A percentile compares a stretch with the other conserved stretches of the same genome.
phyloP scores from a whole-genome alignment of 2,329 filamentous ascomycete genomes.

The Stachybotrys echinatus region DNA sequence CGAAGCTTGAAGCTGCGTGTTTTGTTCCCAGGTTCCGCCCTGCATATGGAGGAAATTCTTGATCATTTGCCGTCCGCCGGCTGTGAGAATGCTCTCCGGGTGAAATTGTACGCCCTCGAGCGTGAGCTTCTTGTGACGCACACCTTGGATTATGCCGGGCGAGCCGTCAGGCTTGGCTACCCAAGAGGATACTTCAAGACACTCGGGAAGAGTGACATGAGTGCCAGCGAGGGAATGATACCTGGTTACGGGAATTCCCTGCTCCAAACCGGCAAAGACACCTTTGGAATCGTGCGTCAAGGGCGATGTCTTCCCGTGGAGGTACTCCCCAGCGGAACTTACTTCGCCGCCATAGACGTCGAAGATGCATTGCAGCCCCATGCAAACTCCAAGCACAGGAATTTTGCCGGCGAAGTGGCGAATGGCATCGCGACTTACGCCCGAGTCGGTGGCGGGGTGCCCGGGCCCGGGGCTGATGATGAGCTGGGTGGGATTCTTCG shows the following conservation, averaged over 20 bases:
- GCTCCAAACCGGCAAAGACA: conserved; percentile 77
- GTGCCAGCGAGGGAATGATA: conserved; percentile 97
- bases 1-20: conserved; percentile 51
- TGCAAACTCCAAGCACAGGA: conserved; percentile 94
- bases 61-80: conserved; percentile 82
- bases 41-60: conserved; percentile 86
- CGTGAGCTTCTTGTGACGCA: conserved; percentile 84
- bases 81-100: conserved; percentile 92
- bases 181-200: conserved; percentile 87
- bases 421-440: conserved; percentile 89
- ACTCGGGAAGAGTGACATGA: conserved; percentile 77
- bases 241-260: conserved; percentile 81
- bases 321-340: conserved; percentile 87
- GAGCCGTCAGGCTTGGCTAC: conserved; percentile 70
- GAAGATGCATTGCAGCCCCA: conserved; percentile 99
- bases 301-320: conserved; percentile 94
- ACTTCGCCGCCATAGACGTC: conserved; percentile 89
- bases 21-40: conserved; percentile 87
- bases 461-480: conserved; percentile 94
- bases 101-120: conserved; percentile 98
- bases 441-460: conserved; percentile 86
- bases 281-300: conserved; percentile 86
- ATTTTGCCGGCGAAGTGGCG: conserved; percentile 90
- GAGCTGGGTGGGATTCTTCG: conserved; percentile 83
- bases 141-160: conserved; percentile 91